These are phyloP conservation scores for Alternaria gaisen DNA, from an alignment of 2,329 filamentous ascomycete genomes.

Conservation along the genomic window DNA sequence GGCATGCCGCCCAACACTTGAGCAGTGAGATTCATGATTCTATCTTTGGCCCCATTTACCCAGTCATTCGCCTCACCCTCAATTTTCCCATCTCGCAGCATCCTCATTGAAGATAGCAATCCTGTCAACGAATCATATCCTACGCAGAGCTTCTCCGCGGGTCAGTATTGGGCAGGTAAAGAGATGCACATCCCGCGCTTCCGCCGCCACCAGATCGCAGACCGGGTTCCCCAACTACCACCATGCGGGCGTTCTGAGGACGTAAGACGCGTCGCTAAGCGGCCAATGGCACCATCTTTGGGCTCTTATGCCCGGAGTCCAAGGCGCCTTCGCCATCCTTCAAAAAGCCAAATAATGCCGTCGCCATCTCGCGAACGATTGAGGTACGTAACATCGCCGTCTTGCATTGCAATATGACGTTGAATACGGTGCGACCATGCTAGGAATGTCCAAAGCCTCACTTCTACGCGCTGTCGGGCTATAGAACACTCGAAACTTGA, in stretches of 20 bases:
- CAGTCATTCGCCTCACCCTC: background rate
- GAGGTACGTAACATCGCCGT: constrained; percentile 16
- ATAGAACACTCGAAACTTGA: constrained; percentile 5
- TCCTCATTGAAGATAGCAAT: constrained; percentile 1
- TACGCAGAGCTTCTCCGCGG: constrained; percentile 19
- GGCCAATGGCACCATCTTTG: constrained; percentile 19
- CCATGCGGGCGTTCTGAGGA: constrained; percentile 14
- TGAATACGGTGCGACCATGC: constrained; percentile 11
- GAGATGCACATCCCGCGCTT: constrained; percentile 23
- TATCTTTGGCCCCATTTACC: background rate
- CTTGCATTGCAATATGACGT: constrained; percentile 3
- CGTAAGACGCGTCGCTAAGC: constrained; percentile 8
- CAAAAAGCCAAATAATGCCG: background rate
- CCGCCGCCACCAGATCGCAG: constrained; percentile 15
- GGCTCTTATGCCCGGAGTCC: constrained; percentile 1
- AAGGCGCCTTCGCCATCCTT: background rate
- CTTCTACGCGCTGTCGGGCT: constrained; percentile 6
- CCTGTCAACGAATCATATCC: background rate
- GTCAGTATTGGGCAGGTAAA: constrained; percentile 6
- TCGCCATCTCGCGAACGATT: constrained; percentile 11
- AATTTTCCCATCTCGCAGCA: background rate
- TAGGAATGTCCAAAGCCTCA: constrained; percentile 26
- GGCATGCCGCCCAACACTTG: constrained; percentile 17
- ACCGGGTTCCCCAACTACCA: constrained; percentile 18
- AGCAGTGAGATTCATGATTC: background rate